phyloP scores from a whole-genome alignment of 805 yeast genomes.

The Yamadazyma kitorensis region DNA sequence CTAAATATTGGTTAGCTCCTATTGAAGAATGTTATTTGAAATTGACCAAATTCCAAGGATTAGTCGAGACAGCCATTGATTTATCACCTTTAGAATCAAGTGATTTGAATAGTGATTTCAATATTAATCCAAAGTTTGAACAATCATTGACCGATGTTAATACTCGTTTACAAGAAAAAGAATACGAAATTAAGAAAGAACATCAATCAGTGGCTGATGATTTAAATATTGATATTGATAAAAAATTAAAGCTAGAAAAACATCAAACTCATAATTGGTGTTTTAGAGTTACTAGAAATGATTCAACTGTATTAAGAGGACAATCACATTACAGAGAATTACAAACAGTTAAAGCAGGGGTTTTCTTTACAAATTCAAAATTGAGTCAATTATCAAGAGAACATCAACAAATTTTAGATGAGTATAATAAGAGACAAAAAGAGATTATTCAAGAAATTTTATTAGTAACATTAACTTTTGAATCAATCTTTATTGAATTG shows the following conservation, averaged over 20 bases:
- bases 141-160: slow-evolving; percentile 65
- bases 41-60: slow-evolving; percentile 68
- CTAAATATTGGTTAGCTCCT: slow-evolving; percentile 56
- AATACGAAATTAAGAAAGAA: slow-evolving; percentile 52
- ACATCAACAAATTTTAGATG: slow-evolving; percentile 55
- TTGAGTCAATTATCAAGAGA: slow-evolving; percentile 60
- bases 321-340: slow-evolving; percentile 66
- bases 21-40: slow-evolving; percentile 48
- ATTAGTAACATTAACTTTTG: slow-evolving; percentile 74
- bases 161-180: slow-evolving; percentile 52
- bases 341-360: slow-evolving; percentile 94
- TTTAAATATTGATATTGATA: slow-evolving; percentile 76
- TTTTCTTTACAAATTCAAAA: slow-evolving; percentile 75
- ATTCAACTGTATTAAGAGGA: slow-evolving; percentile 71
- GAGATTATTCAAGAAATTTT: slow-evolving; percentile 82
- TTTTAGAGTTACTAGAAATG: slow-evolving; percentile 86
- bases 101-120: slow-evolving; percentile 61
- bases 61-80: slow-evolving; percentile 92
- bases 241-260: slow-evolving; percentile 84
- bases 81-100: slow-evolving; percentile 69
- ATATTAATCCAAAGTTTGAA: slow-evolving; percentile 87
- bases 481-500: slow-evolving; percentile 70
- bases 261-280: slow-evolving; percentile 94
- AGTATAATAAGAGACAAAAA: slow-evolving; percentile 73
- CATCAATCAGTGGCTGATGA: slow-evolving; percentile 71